These are phyloP conservation scores for Cryphonectria nitschkei DNA, from an alignment of 2,329 filamentous ascomycete species.

Conservation along the genomic window DNA sequence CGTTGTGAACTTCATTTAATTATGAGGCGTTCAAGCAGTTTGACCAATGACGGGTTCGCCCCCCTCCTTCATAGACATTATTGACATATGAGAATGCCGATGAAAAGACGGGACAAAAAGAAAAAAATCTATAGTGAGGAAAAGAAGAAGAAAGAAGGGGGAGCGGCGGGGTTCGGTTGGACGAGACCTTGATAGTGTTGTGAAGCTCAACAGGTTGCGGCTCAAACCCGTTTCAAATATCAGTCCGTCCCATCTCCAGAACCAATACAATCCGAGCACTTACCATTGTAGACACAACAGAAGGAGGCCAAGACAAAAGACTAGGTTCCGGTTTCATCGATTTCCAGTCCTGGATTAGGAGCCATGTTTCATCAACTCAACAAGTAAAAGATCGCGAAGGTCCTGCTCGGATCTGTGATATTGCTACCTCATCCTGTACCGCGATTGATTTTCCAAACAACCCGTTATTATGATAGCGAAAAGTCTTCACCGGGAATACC, in stretches of 20 bases:
- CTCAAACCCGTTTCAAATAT: constrained; percentile 3
- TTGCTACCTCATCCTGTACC: background rate
- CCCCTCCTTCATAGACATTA: background rate
- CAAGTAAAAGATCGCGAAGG: background rate
- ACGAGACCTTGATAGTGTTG: background rate
- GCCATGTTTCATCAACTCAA: background rate
- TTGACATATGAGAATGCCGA: background rate
- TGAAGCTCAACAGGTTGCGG: background rate
- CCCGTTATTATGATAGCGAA: background rate
- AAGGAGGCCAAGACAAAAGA: background rate
- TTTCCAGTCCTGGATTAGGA: background rate
- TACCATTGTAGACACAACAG: background rate
- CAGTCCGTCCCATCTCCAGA: constrained; percentile 5
- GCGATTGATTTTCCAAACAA: background rate
- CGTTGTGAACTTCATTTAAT: no score
- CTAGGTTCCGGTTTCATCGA: background rate
- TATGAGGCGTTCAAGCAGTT: no score
- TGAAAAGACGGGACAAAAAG: background rate
- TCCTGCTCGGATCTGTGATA: background rate
- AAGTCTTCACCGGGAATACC: background rate
- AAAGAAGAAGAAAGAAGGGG: no score
- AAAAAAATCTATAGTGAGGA: no score
- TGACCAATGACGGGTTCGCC: no score
- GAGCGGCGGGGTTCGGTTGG: no score
- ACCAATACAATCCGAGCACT: background rate